phyloP scores from a whole-genome alignment of 331 rosid species.

The Quercus phellos region DNA sequence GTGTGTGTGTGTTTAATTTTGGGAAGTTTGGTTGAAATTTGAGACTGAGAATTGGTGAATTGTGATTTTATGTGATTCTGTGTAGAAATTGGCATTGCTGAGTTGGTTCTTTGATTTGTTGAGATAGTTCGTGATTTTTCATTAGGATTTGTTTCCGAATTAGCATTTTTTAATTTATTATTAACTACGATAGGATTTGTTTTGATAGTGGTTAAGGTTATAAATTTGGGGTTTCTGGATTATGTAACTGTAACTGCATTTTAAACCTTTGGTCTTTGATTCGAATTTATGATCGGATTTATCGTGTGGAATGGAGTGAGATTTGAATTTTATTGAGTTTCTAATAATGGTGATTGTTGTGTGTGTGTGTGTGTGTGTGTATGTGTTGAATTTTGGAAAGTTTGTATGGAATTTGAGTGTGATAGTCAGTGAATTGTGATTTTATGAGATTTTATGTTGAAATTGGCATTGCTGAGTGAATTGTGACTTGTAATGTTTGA shows the following conservation, averaged over 20 bases:
- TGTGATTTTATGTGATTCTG: background rate
- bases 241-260: background rate
- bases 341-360: background rate
- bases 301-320: background rate
- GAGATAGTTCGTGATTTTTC: background rate
- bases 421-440: background rate
- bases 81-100: background rate
- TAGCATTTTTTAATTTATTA: too few relatives aligned
- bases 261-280: background rate
- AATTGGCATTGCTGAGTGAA: background rate
- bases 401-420: background rate
- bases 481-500: too few relatives aligned
- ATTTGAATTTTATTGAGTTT: background rate
- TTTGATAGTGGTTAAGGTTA: too few relatives aligned
- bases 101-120: background rate
- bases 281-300: background rate
- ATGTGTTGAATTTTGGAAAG: background rate
- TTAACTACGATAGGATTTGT: background rate
- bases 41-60: background rate
- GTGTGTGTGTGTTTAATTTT: background rate
- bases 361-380: too few relatives aligned
- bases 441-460: background rate
- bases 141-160: slow-evolving; percentile 7
- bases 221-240: slow-evolving; percentile 3
- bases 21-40: background rate